phyloP scores from a whole-genome alignment of 2,329 filamentous ascomycete genomes.

The Penicillium sp. region DNA sequence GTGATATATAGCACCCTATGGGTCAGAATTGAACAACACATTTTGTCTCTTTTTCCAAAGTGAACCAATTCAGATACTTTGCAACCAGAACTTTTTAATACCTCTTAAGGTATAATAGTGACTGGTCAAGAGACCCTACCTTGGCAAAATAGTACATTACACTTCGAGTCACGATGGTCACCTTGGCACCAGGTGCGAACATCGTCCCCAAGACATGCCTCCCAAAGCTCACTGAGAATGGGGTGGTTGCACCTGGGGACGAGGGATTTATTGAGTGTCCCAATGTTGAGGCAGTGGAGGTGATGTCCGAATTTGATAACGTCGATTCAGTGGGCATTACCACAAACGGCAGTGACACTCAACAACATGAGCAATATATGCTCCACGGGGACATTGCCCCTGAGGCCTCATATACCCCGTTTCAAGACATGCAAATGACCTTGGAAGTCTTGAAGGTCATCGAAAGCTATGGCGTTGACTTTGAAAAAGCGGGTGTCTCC shows the following conservation, averaged over 20 bases:
- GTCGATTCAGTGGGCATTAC: constrained; percentile 6
- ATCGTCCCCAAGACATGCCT: constrained; percentile 7
- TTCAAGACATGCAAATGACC: constrained; percentile 12
- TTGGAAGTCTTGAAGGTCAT: constrained; percentile 25
- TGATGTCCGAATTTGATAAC: constrained; percentile 7
- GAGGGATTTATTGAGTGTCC: not conserved
- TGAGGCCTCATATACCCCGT: not conserved
- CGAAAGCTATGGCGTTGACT: constrained; percentile 30
- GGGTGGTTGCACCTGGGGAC: not conserved
- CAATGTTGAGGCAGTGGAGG: not conserved
- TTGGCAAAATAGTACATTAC: constrained; percentile 2
- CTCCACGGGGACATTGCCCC: not conserved
- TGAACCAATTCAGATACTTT: not conserved
- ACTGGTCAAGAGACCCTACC: not conserved
- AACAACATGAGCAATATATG: constrained; percentile 7
- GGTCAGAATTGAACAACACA: constrained; percentile 1
- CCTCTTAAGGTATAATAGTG: not conserved
- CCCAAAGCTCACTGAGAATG: constrained; percentile 9
- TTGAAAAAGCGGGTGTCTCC: constrained; percentile 23
- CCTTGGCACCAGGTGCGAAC: constrained; percentile 15
- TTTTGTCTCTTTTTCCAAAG: not conserved
- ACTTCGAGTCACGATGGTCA: constrained; percentile 19
- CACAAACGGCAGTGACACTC: constrained; percentile 18
- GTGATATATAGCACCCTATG: constrained; percentile 22
- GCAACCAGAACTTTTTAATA: not conserved